Conservation (phyloP, 352 stramenopile species). For the Blastocystis sp. region DNA sequence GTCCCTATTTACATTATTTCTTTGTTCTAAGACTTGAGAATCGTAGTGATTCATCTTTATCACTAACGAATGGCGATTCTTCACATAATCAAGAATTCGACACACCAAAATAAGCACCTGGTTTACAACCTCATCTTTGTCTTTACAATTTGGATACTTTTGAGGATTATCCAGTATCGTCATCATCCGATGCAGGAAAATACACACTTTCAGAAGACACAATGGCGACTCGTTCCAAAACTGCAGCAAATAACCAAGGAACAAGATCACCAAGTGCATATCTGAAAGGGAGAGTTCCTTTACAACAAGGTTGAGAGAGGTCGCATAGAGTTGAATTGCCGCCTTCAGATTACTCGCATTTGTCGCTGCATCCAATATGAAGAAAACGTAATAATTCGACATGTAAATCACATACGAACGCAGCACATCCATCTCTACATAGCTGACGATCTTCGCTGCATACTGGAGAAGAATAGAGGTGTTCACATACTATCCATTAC, state of each 20-base stretch:
- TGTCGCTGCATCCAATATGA: too few relatives aligned
- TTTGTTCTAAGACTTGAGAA: too few relatives aligned
- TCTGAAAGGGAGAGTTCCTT: not conserved
- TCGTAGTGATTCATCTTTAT: too few relatives aligned
- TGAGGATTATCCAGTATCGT: not conserved
- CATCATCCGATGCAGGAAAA: not conserved
- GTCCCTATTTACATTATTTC: too few relatives aligned
- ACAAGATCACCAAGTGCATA: not conserved
- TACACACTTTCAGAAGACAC: not conserved
- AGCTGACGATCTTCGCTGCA: not conserved
- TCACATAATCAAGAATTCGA: not conserved
- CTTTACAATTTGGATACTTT: not conserved
- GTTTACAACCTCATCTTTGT: not conserved
- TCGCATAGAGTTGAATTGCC: too few relatives aligned
- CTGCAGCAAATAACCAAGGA: not conserved
- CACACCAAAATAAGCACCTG: not conserved
- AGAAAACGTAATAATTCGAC: too few relatives aligned
- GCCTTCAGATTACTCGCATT: too few relatives aligned
- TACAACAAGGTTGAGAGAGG: too few relatives aligned
- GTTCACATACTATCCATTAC: not conserved
- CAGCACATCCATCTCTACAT: too few relatives aligned
- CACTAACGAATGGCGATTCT: not conserved
- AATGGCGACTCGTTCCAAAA: not conserved
- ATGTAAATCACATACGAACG: too few relatives aligned
- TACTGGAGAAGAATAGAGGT: not conserved